A percentile compares a stretch with the other conserved stretches of the same genome.
Conservation (phyloP, 345 rosid species). For the Geranium rotundifolium region DNA sequence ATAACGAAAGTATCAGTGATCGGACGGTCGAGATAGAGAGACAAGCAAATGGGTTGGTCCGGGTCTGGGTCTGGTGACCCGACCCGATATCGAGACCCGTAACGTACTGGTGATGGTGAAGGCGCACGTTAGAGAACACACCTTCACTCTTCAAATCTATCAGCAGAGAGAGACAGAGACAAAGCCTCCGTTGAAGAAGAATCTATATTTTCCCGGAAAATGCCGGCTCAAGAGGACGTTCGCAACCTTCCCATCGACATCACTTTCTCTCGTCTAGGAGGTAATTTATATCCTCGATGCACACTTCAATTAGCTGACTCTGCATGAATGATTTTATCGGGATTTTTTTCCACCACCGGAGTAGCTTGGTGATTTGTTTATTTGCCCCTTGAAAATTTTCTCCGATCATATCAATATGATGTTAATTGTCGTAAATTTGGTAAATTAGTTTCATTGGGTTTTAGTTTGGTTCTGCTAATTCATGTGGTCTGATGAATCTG, state of each 20-base stretch:
- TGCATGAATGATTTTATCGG: not conserved
- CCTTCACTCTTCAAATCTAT: not conserved
- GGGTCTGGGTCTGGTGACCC: no score
- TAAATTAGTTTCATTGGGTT: not conserved
- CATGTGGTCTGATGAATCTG: not conserved
- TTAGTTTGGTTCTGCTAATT: not conserved
- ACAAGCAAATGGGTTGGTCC: no score
- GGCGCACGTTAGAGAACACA: not conserved
- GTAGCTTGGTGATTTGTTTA: no score
- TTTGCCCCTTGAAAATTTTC: not conserved
- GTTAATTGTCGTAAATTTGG: not conserved
- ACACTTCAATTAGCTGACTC: not conserved
- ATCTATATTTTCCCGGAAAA: slow-evolving; percentile 5
- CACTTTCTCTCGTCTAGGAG: slow-evolving; percentile 87
- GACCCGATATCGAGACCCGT: not conserved
- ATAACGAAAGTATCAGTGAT: not conserved
- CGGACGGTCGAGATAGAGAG: no score
- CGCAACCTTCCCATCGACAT: slow-evolving; percentile 91
- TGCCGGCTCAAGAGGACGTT: slow-evolving; percentile 60
- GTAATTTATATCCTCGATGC: slow-evolving; percentile 19
- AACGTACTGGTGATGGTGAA: not conserved
- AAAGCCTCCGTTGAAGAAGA: not conserved
- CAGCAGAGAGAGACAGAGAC: not conserved
- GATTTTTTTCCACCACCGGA: not conserved
- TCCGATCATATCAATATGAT: not conserved